phyloP scores from a whole-genome alignment of 805 yeast species.

The Pichia kluyveri region DNA sequence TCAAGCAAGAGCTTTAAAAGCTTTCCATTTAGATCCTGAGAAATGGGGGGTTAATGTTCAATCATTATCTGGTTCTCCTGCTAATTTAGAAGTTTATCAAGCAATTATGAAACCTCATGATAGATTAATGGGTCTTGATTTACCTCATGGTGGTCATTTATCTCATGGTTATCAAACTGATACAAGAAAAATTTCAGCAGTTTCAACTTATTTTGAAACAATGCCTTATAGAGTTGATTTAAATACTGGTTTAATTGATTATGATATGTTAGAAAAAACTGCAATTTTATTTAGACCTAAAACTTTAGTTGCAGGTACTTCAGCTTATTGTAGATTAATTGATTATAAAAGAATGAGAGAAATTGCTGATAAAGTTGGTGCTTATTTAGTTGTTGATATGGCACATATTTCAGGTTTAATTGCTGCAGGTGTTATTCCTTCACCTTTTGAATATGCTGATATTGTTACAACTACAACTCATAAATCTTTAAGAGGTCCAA shows the following conservation, averaged over 20 bases:
- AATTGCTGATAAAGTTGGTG: slow-evolving; percentile 96
- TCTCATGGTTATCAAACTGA: slow-evolving; percentile 98
- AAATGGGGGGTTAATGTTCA: slow-evolving; percentile 98
- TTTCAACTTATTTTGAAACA: slow-evolving; percentile 94
- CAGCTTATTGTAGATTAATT: slow-evolving; percentile 93
- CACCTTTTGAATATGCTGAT: slow-evolving; percentile 96
- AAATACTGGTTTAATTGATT: slow-evolving; percentile 90
- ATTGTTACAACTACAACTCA: slow-evolving; percentile 98
- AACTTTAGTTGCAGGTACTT: slow-evolving; percentile 94
- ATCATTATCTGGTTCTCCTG: slow-evolving; percentile 94
- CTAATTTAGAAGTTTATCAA: slow-evolving; percentile 92
- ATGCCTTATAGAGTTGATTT: slow-evolving; percentile 96
- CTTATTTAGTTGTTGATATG: slow-evolving; percentile 94
- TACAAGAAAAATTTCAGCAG: slow-evolving; percentile 86
- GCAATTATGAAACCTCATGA: slow-evolving; percentile 94
- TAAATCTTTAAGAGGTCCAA: slow-evolving; percentile 97
- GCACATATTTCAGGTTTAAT: slow-evolving; percentile 96
- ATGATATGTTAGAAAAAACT: slow-evolving; percentile 86
- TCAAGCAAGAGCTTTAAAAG: slow-evolving; percentile 89
- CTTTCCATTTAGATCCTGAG: slow-evolving; percentile 70
- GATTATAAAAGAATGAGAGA: slow-evolving; percentile 95
- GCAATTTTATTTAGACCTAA: slow-evolving; percentile 93
- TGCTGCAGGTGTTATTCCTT: slow-evolving; percentile 91
- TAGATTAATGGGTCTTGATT: slow-evolving; percentile 94
- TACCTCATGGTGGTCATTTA: slow-evolving; percentile 98